Evolutionary conservation across 2,329 filamentous ascomycete species (phyloP), one percentile per base, ranked within the genome.

Genomic region (Penicillium digitatum): DNA sequence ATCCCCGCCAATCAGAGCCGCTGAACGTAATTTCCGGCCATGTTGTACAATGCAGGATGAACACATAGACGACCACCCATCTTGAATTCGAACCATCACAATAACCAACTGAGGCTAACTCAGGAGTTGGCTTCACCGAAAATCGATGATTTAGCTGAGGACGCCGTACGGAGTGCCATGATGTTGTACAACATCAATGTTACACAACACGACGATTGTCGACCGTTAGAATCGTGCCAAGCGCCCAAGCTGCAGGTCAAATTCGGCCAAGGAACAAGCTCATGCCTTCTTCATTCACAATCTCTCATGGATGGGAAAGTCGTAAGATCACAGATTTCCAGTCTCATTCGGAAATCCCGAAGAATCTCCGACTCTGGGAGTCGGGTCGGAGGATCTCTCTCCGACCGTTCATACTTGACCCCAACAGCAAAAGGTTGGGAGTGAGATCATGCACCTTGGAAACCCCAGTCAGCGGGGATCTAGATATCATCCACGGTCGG

Each of bases 401-500:
- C 11, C n/a, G 2, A 5, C 11, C 42, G 7, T 80, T 89, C 40
- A 82, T 83, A 6, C 97, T 91, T 80, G 87, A 93, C 61, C 79
- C 82, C 12, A 82, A 80, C 26, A 87, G 89, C 50, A 85, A 84
- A 75, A 82, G 80, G 43, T 75, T 88, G 46, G 84, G n/a, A n/a
- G 91, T 3, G 82, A 85, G 16, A 81, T 97, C 40, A 81, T 86
- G 45, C 90, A 92, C 69, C 80, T 95, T 0, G 92, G 93, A 1
- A 74, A 80, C 6, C 84, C 89, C 62, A 77, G n/a, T 96, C 34
- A 96, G 90, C 69, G 93, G 93, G 1, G 90, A 96, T 72, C 88
- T 89, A 11, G 89, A 88, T 10, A 89, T 96, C 57, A 83, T 96
- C 12, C 93, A 97, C 71, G 92, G 93, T 46, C 93, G 93, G 0